phyloP scores from a whole-genome alignment of 768 basidiomycete species.

The Lentinula raphanica region DNA sequence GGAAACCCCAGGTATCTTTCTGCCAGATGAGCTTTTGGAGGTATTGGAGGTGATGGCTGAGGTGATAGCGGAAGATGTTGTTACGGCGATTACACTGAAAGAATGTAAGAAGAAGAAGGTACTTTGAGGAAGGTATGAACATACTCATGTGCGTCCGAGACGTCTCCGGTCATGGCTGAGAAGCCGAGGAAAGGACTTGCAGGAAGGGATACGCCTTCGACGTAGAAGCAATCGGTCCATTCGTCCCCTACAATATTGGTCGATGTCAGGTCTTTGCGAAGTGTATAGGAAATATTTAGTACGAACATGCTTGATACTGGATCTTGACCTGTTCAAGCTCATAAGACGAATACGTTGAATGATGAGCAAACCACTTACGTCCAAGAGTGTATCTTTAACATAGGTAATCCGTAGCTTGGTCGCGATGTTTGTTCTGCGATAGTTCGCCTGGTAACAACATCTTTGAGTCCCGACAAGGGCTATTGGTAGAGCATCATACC shows the following conservation, averaged over 20 bases:
- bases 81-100: slow-evolving; percentile 74
- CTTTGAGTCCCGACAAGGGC: background rate
- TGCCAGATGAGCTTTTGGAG: slow-evolving; percentile 15
- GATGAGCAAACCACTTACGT: slow-evolving; percentile 50
- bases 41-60: slow-evolving; percentile 39
- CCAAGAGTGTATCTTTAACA: slow-evolving; percentile 72
- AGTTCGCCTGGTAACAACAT: slow-evolving; percentile 58
- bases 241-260: slow-evolving; percentile 58
- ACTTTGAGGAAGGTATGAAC: slow-evolving; percentile 21
- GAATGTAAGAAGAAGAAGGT: background rate
- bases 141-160: slow-evolving; percentile 88
- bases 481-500: slow-evolving; percentile 37
- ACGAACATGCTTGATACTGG: slow-evolving; percentile 81
- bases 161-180: slow-evolving; percentile 91
- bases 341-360: background rate
- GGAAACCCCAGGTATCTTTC: slow-evolving; percentile 13
- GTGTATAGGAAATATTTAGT: background rate
- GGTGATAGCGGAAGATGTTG: slow-evolving; percentile 69
- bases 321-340: slow-evolving; percentile 64
- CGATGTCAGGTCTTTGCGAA: background rate
- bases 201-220: slow-evolving; percentile 64
- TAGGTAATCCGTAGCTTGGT: slow-evolving; percentile 90
- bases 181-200: slow-evolving; percentile 78
- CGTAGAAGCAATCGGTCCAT: slow-evolving; percentile 89
- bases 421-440: slow-evolving; percentile 79